These are phyloP conservation scores for Ganoderma meredithae DNA, from an alignment of 1,284 basidiomycete species.

Conservation along the genomic window DNA sequence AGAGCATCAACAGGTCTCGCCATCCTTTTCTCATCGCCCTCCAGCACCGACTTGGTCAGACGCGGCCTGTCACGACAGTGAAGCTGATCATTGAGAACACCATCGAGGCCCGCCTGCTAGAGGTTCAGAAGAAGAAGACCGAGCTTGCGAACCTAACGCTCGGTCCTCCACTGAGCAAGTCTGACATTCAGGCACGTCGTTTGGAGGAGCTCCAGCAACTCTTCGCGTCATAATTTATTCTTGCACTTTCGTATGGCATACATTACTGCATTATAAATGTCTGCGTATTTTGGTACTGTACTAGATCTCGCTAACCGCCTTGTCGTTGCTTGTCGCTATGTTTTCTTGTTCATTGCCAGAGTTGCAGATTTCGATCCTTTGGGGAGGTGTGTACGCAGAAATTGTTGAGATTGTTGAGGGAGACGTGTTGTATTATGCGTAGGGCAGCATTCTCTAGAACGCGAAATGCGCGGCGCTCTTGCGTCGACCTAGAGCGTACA, in stretches of 20 bases:
- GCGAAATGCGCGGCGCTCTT: slow-evolving; percentile 81
- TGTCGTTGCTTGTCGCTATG: slow-evolving; percentile 27
- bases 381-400: slow-evolving; percentile 3
- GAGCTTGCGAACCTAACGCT: slow-evolving; percentile 92
- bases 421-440: not conserved
- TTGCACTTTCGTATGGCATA: slow-evolving; percentile 15
- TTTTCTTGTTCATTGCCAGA: slow-evolving; percentile 20
- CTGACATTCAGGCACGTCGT: slow-evolving; percentile 83
- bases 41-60: slow-evolving; percentile 95
- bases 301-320: slow-evolving; percentile 18
- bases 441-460: slow-evolving; percentile 55
- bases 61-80: slow-evolving; percentile 87
- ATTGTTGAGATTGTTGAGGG: not conserved
- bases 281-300: slow-evolving; percentile 23
- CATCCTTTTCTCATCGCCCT: slow-evolving; percentile 18
- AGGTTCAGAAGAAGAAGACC: slow-evolving; percentile 95
- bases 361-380: not conserved
- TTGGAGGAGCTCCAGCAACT: slow-evolving; percentile 83
- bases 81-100: slow-evolving; percentile 94
- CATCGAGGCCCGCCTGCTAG: slow-evolving; percentile 88
- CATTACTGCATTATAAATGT: slow-evolving; percentile 27
- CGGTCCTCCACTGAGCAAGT: slow-evolving; percentile 81
- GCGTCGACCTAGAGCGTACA: slow-evolving; percentile 77
- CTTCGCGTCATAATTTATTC: slow-evolving; percentile 53
- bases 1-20: not conserved